Evolutionary conservation across 2,329 filamentous ascomycete species (phyloP).

Genomic region (Xylaria digitata): DNA sequence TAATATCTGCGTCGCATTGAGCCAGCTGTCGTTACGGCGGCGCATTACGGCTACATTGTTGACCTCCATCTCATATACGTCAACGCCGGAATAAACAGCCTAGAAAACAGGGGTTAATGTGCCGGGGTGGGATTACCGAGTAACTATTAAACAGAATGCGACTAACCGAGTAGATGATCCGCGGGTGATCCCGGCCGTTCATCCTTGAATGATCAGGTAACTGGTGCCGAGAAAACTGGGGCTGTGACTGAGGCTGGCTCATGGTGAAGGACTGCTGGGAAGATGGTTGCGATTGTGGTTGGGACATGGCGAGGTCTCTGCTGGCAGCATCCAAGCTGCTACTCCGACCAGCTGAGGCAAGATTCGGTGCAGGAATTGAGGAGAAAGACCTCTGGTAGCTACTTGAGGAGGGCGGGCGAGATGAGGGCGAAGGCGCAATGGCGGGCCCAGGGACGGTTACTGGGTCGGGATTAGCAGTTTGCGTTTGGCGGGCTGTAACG

Average conservation of each 20-base stretch:
- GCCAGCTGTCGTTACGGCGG: conserved; percentile 91
- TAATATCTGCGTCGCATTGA: conserved; percentile 98
- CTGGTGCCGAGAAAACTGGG: conserved; percentile 57
- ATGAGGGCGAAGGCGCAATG: conserved; percentile 32
- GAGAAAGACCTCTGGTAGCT: conserved; percentile 36
- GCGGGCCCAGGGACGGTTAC: conserved; percentile 9
- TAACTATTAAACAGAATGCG: not conserved
- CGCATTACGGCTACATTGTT: conserved; percentile 96
- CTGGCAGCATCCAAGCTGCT: conserved; percentile 44
- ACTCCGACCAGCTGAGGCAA: conserved; percentile 28
- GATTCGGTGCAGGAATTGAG: conserved; percentile 31
- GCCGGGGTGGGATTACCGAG: conserved; percentile 22
- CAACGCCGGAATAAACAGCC: conserved; percentile 94
- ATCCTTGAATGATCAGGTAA: conserved; percentile 54
- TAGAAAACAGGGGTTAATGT: conserved; percentile 47
- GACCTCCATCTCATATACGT: conserved; percentile 99
- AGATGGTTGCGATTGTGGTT: conserved; percentile 57
- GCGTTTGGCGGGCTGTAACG: conserved; percentile 48
- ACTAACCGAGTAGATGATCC: conserved; percentile 69
- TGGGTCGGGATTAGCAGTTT: conserved; percentile 28
- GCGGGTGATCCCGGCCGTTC: conserved; percentile 56
- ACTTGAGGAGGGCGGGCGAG: conserved; percentile 29
- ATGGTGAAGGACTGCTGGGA: conserved; percentile 68
- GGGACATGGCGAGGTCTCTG: conserved; percentile 57
- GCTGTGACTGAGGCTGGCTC: conserved; percentile 57